Evolutionary conservation across 108 stramenopile species (phyloP), one percentile per base, ranked within the genome.

Genomic region (Schizochytrium sp.): DNA sequence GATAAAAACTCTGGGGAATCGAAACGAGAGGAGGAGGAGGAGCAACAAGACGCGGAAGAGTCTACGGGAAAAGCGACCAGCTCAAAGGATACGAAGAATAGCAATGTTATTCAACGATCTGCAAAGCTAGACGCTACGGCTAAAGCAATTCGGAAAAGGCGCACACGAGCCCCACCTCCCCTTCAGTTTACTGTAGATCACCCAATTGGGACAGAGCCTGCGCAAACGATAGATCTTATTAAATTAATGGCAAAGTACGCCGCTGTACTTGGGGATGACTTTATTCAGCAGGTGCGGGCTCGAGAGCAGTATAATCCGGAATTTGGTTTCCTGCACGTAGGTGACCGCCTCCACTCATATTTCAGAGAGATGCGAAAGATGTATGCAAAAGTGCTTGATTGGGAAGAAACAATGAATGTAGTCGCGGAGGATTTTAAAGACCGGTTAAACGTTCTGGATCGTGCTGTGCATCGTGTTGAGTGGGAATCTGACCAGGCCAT

Each of bases 291-390:
- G 47, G 50, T 83, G 10, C 50, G 50, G 12, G 10, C 47, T 0
- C 76, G 76, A 10, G 76, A 83, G 47, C 76, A 83, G 76, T 53
- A 83, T 40, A 83, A 83, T 40, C 76, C 76, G 1, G 76, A 83
- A 28, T 83, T 83, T 40, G 28, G n/a, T 53, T 83, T 83, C 47
- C 47, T 83, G 15, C n/a, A 10, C 1, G 50, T 53, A 53, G 28
- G 53, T n/a, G 53, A 83, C 28, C 10, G 76, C 15, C 45, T 83
- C 28, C 53, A 55, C 53, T 17, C 45, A n/a, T 83, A 83, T 0
- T 83, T 83, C 28, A 83, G 55, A n/a, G 47, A 49, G 2, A 49
- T 83, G 47, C 28, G 38, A 0, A 53, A n/a, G 28, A 55, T 55
- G 53, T 83, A 83, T 2, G 28, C 17, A 7, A 83, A 55, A 40